These are phyloP conservation scores for Cystofilobasidium capitatum DNA, from an alignment of 768 basidiomycete genomes.

Conservation along the genomic window DNA sequence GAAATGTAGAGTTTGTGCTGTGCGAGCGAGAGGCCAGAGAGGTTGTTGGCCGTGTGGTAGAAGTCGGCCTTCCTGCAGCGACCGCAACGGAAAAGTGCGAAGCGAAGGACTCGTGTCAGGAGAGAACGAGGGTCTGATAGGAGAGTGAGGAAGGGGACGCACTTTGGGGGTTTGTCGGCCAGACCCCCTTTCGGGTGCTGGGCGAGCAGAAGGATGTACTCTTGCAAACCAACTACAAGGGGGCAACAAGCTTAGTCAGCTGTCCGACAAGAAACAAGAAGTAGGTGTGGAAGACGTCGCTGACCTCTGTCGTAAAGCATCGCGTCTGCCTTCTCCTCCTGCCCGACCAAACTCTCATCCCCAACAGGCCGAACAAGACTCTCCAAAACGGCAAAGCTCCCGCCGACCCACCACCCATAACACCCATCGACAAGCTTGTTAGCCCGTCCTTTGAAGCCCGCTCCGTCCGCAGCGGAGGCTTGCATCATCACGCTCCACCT, in stretches of 20 bases:
- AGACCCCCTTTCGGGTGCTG: conserved; percentile 80
- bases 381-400: conserved; percentile 68
- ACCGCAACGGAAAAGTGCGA: neutral
- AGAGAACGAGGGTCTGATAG: neutral
- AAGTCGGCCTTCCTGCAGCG: conserved; percentile 64
- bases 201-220: conserved; percentile 74
- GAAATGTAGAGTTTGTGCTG: conserved; percentile 66
- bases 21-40: conserved; percentile 77
- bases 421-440: conserved; percentile 99
- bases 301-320: conserved; percentile 35
- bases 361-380: conserved; percentile 35
- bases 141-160: conserved; percentile 31
- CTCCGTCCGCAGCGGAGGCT: conserved; percentile 67
- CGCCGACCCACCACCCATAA: conserved; percentile 99
- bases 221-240: conserved; percentile 58
- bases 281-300: conserved; percentile 3
- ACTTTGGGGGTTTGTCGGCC: conserved; percentile 94
- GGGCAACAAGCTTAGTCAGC: neutral
- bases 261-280: neutral
- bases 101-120: neutral
- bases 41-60: conserved; percentile 89
- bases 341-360: conserved; percentile 25
- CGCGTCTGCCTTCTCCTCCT: conserved; percentile 29
- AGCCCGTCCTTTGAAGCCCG: conserved; percentile 84
- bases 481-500: conserved; percentile 84